Evolutionary conservation across 2,329 filamentous ascomycete genomes (phyloP), one percentile per base, ranked within the genome.

Genomic region (Fusarium albosuccineum): DNA sequence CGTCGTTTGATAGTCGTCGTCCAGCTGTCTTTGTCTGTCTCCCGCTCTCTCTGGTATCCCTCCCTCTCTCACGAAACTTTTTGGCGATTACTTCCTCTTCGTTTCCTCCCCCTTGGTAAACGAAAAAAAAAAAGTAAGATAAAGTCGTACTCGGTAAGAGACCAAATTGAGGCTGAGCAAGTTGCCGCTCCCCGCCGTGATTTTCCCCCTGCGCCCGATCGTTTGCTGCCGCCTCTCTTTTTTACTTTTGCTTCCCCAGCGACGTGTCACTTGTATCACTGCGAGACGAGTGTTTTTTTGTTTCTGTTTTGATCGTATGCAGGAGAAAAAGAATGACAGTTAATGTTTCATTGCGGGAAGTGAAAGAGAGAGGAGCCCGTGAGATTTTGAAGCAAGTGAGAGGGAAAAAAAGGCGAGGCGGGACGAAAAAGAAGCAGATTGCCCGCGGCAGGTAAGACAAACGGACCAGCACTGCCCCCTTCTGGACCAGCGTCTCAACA

Each of bases 401-500:
- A 29, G 36, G 29, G 13, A 16, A 33, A 40, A 40, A 42, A 39
- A 17, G 27, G 34, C 16, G 10, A 26, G 14, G 53, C 17, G 42
- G 9, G n/a, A 11, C 8, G 30, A 39, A 6, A 30, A 8, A 16
- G 36, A 49, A 10, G n/a, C 46, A 26, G 22, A 22, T 22, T 22
- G 22, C 22, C 22, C 22, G 22, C 22, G 22, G 22, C 22, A 51
- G 48, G 48, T 36, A 54, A 57, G 41, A 53, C 46, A 30, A 51
- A 42, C 30, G 8, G 30, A 33, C 30, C 34, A 62, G 42, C 64
- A 66, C 65, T 51, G 65, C 56, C 65, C 56, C 64, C 64, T 65
- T 67, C 49, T 39, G 48, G 22, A 41, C 33, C 51, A 36, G 27
- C 29, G 17, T 22, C 9, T 51, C 48, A 36, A 14, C 22, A 27